A percentile compares a stretch with the other conserved stretches of the same genome.
These are phyloP conservation scores for Hsuehochloa calcarea DNA, from an alignment of 176 grass and related monocot genomes.

Conservation along the genomic window DNA sequence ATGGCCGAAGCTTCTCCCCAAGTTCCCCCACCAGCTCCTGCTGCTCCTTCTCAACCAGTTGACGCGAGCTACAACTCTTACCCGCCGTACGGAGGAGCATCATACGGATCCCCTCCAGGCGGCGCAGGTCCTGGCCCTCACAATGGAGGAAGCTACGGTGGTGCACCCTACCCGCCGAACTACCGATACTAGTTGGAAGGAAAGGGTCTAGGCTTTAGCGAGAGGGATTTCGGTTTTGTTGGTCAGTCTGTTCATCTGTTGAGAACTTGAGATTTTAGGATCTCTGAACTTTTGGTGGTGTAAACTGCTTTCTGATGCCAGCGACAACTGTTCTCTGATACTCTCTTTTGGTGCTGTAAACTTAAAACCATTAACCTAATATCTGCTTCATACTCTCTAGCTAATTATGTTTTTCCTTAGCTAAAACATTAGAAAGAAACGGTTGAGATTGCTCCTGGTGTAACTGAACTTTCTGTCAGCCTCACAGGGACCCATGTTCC, in stretches of 20 bases:
- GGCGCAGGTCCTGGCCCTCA: slow-evolving; percentile 25
- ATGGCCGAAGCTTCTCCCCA: slow-evolving; percentile 77
- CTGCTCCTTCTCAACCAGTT: slow-evolving; percentile 31
- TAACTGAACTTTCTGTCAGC: neutral
- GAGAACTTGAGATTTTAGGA: slow-evolving; percentile 15
- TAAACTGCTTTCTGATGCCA: slow-evolving; percentile 25
- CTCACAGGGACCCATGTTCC: neutral
- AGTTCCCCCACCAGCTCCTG: slow-evolving; percentile 38
- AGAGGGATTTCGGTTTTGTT: slow-evolving; percentile 14
- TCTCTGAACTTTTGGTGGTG: slow-evolving; percentile 27
- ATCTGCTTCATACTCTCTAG: neutral
- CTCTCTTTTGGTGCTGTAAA: neutral
- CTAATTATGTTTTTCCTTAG: neutral
- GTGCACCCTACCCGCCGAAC: slow-evolving; percentile 51
- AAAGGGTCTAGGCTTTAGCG: neutral
- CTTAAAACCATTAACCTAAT: neutral
- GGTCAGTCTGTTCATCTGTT: slow-evolving; percentile 25
- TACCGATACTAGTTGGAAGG: slow-evolving; percentile 58
- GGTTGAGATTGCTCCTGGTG: neutral
- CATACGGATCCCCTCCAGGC: slow-evolving; percentile 50
- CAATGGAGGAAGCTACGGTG: slow-evolving; percentile 59
- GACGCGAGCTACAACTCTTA: slow-evolving; percentile 70
- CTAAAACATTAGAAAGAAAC: neutral
- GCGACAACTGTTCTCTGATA: neutral
- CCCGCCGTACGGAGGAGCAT: slow-evolving; percentile 53